Percentiles rank a stretch among this genome's conserved stretches.
Evolutionary conservation across 257 asterid genomes (phyloP).

Genomic region (Solanum dulcamara): DNA sequence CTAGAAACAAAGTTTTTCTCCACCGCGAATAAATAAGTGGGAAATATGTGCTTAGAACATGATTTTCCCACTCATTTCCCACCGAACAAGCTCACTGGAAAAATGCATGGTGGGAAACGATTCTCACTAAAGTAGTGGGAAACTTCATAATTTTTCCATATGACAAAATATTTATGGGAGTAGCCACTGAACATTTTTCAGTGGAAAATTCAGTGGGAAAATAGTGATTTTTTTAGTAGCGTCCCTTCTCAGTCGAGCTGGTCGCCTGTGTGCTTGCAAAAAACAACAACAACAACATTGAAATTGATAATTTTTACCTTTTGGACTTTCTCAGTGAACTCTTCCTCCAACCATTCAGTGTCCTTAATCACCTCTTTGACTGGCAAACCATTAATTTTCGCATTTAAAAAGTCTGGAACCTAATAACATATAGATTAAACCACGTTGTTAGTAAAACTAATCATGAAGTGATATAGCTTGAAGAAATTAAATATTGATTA

Average conservation of each 20-base stretch:
- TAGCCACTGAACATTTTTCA: too few relatives aligned
- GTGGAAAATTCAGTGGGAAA: too few relatives aligned
- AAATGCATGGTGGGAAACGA: too few relatives aligned
- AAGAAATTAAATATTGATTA: background rate
- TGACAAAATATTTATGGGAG: too few relatives aligned
- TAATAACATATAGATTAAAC: conserved; percentile 6
- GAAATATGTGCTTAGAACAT: too few relatives aligned
- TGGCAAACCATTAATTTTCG: conserved; percentile 64
- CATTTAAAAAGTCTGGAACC: conserved; percentile 95
- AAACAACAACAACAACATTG: background rate
- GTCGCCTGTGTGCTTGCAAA: background rate
- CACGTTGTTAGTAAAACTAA: background rate
- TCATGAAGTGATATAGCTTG: background rate
- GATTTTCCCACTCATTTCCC: too few relatives aligned
- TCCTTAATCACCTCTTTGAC: conserved; percentile 84
- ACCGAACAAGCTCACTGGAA: too few relatives aligned
- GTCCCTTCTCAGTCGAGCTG: background rate
- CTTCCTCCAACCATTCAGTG: conserved; percentile 83
- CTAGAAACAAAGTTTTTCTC: too few relatives aligned
- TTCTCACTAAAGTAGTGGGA: too few relatives aligned
- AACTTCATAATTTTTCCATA: too few relatives aligned
- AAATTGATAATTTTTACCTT: conserved; percentile 31
- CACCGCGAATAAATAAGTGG: too few relatives aligned
- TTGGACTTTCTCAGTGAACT: conserved; percentile 83
- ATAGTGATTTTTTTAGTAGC: too few relatives aligned